phyloP scores from a whole-genome alignment of 73 alveolate genomes.

The Stentor roeselii region DNA sequence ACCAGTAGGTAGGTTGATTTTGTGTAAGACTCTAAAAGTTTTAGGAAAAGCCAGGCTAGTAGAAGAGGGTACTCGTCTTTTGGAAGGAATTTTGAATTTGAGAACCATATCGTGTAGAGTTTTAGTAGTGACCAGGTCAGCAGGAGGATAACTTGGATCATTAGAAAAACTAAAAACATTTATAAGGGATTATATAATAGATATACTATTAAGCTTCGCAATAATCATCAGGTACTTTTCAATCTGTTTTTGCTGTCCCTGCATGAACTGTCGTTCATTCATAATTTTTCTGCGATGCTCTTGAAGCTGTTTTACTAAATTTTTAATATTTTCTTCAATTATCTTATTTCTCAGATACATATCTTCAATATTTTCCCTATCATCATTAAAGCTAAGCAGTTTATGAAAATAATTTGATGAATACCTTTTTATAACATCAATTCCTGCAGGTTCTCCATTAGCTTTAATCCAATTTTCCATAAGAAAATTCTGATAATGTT shows the following conservation, averaged over 20 bases:
- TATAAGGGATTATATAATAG: no score
- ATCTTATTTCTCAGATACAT: not conserved
- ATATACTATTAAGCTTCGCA: not conserved
- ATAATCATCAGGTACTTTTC: not conserved
- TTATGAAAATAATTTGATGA: not conserved
- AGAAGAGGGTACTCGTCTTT: no score
- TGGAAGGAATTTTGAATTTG: no score
- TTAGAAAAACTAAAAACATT: no score
- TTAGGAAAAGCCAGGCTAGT: no score
- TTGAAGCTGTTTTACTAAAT: not conserved
- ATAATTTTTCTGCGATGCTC: not conserved
- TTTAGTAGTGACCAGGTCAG: no score
- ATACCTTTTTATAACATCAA: not conserved
- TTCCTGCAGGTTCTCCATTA: not conserved
- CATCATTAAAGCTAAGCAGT: not conserved
- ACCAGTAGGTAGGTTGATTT: no score
- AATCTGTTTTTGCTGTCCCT: not conserved
- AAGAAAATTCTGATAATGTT: no score
- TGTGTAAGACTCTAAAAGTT: no score
- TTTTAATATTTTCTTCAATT: not conserved
- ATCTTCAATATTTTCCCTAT: not conserved
- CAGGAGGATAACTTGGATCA: no score
- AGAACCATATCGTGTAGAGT: no score
- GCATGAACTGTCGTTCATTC: not conserved
- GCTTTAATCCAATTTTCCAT: not conserved